Conservation (phyloP, 2,329 filamentous ascomycete species). For the Verticillium nubilum region DNA sequence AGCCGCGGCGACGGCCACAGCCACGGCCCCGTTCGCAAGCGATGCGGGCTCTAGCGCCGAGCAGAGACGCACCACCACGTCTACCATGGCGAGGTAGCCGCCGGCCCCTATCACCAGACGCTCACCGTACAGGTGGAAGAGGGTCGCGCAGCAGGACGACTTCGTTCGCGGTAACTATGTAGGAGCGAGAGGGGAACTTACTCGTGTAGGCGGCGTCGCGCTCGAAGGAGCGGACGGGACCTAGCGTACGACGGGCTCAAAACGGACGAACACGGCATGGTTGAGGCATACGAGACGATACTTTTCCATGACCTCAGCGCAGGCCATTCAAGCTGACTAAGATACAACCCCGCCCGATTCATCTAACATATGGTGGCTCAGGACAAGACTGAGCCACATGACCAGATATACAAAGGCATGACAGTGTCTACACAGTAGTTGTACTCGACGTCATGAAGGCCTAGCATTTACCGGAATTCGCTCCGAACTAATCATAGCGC, state of each 20-base stretch:
- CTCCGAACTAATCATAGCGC: not conserved
- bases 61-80: not conserved
- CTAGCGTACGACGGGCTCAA: not conserved
- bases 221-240: not conserved
- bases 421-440: not conserved
- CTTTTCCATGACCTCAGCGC: not conserved
- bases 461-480: not conserved
- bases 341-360: not conserved
- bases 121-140: not conserved
- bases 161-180: not conserved
- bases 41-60: not conserved
- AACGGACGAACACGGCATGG: not conserved
- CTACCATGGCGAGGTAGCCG: not conserved
- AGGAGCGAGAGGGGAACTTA: not conserved
- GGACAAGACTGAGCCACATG: not conserved
- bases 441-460: not conserved
- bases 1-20: not conserved
- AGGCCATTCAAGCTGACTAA: not conserved
- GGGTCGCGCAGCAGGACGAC: not conserved
- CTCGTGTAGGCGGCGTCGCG: not conserved
- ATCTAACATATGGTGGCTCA: not conserved
- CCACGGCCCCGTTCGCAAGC: not conserved
- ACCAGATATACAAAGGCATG: not conserved
- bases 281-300: not conserved
- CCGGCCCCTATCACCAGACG: not conserved